Conservation (phyloP, 768 basidiomycete genomes). For the Strobilomyces echinocephalus region DNA sequence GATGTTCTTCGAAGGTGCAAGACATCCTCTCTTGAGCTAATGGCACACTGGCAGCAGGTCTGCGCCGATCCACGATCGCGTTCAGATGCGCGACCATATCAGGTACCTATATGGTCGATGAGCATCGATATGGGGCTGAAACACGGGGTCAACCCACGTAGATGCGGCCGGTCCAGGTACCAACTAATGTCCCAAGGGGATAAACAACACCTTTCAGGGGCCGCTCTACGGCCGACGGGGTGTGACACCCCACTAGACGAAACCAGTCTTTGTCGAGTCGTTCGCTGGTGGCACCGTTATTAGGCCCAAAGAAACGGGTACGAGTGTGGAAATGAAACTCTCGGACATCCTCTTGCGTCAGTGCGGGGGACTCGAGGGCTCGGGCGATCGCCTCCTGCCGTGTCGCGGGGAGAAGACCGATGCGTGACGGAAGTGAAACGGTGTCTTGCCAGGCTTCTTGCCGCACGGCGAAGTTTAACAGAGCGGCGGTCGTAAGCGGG, state of each 20-base stretch:
- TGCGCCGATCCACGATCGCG: slow-evolving; percentile 19
- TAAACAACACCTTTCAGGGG: slow-evolving; percentile 41
- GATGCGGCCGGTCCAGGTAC: slow-evolving; percentile 45
- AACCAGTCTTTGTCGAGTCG: slow-evolving; percentile 46
- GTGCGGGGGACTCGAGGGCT: slow-evolving; percentile 29
- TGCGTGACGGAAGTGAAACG: slow-evolving; percentile 19
- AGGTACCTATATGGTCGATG: slow-evolving; percentile 23
- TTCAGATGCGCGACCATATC: slow-evolving; percentile 23
- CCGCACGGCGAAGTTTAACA: slow-evolving; percentile 34
- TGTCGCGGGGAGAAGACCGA: slow-evolving; percentile 30
- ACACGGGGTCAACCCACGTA: slow-evolving; percentile 33
- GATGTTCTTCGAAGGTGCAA: slow-evolving; percentile 42
- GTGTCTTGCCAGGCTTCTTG: slow-evolving; percentile 35
- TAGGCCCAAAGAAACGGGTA: slow-evolving; percentile 26
- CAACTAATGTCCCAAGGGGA: slow-evolving; percentile 39
- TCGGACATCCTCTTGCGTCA: slow-evolving; percentile 36
- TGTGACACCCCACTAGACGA: slow-evolving; percentile 40
- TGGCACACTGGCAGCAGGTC: slow-evolving; percentile 18
- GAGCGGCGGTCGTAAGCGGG: slow-evolving; percentile 37
- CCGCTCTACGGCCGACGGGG: slow-evolving; percentile 32
- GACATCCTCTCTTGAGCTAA: slow-evolving; percentile 37
- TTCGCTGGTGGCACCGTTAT: slow-evolving; percentile 21
- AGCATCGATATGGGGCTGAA: slow-evolving; percentile 11
- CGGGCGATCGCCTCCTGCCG: slow-evolving; percentile 31
- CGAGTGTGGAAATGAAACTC: slow-evolving; percentile 38